Percentiles rank a stretch among this genome's conserved stretches.
Conservation (phyloP, 2,329 filamentous ascomycete species). For the Mariannaea elegans region DNA sequence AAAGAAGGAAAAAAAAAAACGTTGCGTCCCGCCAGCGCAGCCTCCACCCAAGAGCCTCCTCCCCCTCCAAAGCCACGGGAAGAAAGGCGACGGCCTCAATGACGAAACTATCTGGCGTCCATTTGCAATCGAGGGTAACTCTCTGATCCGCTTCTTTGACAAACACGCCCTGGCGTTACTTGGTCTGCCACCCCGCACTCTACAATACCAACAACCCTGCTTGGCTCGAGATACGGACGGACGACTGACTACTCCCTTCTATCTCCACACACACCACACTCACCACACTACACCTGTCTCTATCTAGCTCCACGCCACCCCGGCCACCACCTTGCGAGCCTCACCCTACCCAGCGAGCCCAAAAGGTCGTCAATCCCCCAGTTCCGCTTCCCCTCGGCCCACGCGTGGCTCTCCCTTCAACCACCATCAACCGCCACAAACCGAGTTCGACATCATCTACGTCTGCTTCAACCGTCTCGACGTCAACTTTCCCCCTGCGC, state of each 20-base stretch:
- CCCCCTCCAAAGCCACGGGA: neutral
- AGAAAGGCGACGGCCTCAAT: constrained; percentile 1
- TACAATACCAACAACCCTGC: constrained; percentile 4
- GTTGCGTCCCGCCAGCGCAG: constrained; percentile 2
- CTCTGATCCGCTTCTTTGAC: neutral
- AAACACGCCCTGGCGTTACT: constrained; percentile 12
- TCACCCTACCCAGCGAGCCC: constrained; percentile 37
- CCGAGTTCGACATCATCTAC: constrained; percentile 27
- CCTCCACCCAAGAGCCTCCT: constrained; percentile 2
- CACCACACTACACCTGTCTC: constrained; percentile 2
- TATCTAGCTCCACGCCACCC: constrained; percentile 14
- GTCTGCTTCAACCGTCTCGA: constrained; percentile 23
- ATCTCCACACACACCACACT: neutral
- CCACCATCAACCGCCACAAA: constrained; percentile 48
- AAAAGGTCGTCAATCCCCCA: constrained; percentile 35
- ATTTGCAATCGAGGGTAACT: neutral
- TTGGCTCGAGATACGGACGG: constrained; percentile 7
- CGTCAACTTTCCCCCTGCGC: constrained; percentile 10
- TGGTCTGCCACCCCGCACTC: constrained; percentile 14
- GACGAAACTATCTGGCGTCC: neutral
- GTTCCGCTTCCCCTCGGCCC: constrained; percentile 40
- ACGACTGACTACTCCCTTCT: constrained; percentile 5
- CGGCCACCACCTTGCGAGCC: constrained; percentile 3
- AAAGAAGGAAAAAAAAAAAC: constrained; percentile 6
- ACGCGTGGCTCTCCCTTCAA: constrained; percentile 31